Base-by-base conservation (phyloP, 1,284 basidiomycete genomes). In the Apiotrichum sp. region DNA sequence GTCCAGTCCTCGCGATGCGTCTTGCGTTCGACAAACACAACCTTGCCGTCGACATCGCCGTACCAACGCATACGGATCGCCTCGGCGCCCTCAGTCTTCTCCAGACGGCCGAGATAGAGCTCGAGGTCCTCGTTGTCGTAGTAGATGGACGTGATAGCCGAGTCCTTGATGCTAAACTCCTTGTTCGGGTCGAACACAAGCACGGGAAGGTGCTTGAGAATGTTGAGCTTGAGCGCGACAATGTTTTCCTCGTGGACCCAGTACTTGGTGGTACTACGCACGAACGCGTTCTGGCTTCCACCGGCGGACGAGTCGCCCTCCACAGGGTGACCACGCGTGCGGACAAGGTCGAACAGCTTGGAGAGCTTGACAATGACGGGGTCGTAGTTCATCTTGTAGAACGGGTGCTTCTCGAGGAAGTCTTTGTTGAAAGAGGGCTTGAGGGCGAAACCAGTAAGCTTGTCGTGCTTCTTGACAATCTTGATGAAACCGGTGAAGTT, bases 1-100 rank as follows among this genome's bases (percentile, higher is more conserved):
- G 96, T 98, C 95, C 96, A 98, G 74, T 98, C 95, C 77, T 98
- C 95, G 52, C 93, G 84, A 72, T 98, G 95, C 0, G 96, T 98
- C 78, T 98, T 98, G 58, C 96, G 89, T 80, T 98, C 95, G 45
- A 98, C 92, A 68, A 97, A 98, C 57, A 88, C 87, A 11, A 88
- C 76, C 61, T 86, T 89, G 56, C 82, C 84, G 67, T 85, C 82
- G 65, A 86, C 86, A 68, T 93, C 93, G n/a, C 95, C 96, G 73
- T 98, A 98, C 96, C 95, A 98, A 41, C 95, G 84, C 63, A 98
- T 79, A 55, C 95, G 89, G 62, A 98, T 84, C 11, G 96, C 95
- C 76, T 98, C 93, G 5, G 96, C 95, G 5, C 95, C 95, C 78
- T 98, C 95, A 0, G 93, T 97, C 82, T 98, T 98, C 77, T 98